These are phyloP conservation scores for Neurospora sp. DNA, from an alignment of 495 filamentous ascomycete species.

Conservation along the genomic window DNA sequence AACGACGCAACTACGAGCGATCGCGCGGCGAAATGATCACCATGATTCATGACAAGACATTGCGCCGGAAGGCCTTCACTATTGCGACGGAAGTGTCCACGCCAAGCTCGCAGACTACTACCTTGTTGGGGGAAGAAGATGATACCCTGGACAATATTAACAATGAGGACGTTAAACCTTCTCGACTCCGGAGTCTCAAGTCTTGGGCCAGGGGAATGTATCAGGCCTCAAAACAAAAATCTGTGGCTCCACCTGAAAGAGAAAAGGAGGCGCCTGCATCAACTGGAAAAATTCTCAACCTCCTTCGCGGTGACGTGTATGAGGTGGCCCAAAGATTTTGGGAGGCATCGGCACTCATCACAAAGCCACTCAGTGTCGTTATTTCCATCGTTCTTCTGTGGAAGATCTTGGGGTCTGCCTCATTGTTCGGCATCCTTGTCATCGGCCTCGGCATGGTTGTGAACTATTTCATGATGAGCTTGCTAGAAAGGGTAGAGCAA, in stretches of 20 bases:
- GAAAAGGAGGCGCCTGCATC: slow-evolving; percentile 46
- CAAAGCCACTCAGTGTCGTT: slow-evolving; percentile 57
- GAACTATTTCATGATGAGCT: slow-evolving; percentile 52
- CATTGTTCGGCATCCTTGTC: slow-evolving; percentile 57
- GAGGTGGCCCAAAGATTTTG: slow-evolving; percentile 74
- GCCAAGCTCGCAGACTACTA: slow-evolving; percentile 8
- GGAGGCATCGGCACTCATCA: slow-evolving; percentile 61
- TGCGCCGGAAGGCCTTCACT: slow-evolving; percentile 62
- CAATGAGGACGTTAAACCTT: slow-evolving; percentile 8
- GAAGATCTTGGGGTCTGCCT: slow-evolving; percentile 68
- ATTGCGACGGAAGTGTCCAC: slow-evolving; percentile 12
- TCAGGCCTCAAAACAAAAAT: background rate
- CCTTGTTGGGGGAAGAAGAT: slow-evolving; percentile 21
- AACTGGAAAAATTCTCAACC: slow-evolving; percentile 75
- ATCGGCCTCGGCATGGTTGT: slow-evolving; percentile 53
- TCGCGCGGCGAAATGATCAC: slow-evolving; percentile 79
- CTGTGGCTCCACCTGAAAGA: background rate
- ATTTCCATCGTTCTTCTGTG: slow-evolving; percentile 62
- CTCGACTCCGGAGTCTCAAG: slow-evolving; percentile 1
- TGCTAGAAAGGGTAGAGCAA: slow-evolving; percentile 51
- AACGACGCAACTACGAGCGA: slow-evolving; percentile 62
- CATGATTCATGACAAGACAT: slow-evolving; percentile 77
- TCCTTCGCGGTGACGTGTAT: slow-evolving; percentile 71
- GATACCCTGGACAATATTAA: slow-evolving; percentile 9
- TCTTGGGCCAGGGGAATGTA: slow-evolving; percentile 2